Evolutionary conservation across 75 land plant genomes (phyloP).

Genomic region (Gnetum montanum): DNA sequence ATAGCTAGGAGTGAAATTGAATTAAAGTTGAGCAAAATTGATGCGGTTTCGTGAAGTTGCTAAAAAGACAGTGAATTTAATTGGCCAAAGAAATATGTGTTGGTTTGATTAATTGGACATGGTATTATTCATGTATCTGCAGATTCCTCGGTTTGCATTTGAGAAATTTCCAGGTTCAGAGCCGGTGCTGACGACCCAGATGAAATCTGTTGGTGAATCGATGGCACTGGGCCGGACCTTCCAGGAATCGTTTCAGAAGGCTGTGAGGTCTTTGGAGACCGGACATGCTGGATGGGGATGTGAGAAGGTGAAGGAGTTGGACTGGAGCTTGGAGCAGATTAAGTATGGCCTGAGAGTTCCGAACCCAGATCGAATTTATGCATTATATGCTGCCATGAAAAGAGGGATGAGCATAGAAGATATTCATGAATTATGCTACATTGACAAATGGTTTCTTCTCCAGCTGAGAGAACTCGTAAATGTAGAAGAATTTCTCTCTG

Average conservation of each 20-base stretch:
- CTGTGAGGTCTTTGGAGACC: constrained; percentile 82
- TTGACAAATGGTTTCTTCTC: constrained; percentile 92
- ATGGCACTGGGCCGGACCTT: constrained; percentile 98
- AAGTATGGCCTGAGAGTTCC: constrained; percentile 88
- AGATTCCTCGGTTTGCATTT: constrained; percentile 99
- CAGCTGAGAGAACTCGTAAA: constrained; percentile 81
- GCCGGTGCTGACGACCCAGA: constrained; percentile 91
- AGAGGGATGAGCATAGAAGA: constrained; percentile 87
- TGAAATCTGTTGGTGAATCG: constrained; percentile 98
- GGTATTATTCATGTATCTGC: constrained; percentile 11
- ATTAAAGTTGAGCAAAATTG: no score
- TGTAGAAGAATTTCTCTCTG: constrained; percentile 59
- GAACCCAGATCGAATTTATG: constrained; percentile 84
- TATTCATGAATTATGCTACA: constrained; percentile 67
- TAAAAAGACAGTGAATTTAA: no score
- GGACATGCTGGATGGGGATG: constrained; percentile 98
- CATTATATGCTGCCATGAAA: constrained; percentile 94
- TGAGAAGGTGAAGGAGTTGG: constrained; percentile 67
- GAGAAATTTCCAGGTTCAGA: constrained; percentile 99
- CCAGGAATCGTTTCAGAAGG: constrained; percentile 98
- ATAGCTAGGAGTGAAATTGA: no score
- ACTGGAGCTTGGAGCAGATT: constrained; percentile 88
- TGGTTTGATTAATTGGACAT: no score
- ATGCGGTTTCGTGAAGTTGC: no score
- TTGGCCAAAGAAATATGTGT: no score